Conservation (phyloP, 176 grass and related monocot genomes). For the Alopecurus myosuroides region DNA sequence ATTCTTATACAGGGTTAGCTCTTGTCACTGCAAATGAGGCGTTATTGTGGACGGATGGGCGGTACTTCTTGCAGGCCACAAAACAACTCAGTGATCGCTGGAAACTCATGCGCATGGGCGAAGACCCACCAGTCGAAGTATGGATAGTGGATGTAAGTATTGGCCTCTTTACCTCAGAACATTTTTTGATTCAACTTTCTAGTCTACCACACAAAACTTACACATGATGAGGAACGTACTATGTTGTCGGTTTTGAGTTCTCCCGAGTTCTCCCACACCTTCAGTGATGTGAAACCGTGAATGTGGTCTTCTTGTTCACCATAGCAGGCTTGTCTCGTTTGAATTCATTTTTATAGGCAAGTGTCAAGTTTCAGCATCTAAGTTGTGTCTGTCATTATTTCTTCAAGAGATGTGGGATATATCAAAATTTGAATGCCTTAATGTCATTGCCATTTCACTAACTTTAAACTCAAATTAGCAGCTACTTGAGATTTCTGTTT, state of each 20-base stretch:
- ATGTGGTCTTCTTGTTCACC: not conserved
- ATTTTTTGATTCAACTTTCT: not conserved
- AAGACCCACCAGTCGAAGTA: conserved; percentile 73
- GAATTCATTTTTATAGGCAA: not conserved
- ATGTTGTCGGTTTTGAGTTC: not conserved
- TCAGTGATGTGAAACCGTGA: not conserved
- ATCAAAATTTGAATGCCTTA: not conserved
- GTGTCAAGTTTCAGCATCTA: not conserved
- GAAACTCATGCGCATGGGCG: conserved; percentile 96
- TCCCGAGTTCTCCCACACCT: not conserved
- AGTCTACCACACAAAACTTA: not conserved
- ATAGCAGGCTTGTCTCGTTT: not conserved
- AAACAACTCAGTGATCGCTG: conserved; percentile 67
- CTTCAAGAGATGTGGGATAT: not conserved
- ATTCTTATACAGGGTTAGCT: conserved; percentile 67
- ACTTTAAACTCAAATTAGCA: not conserved
- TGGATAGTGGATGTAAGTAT: conserved; percentile 79
- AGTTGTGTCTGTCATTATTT: not conserved
- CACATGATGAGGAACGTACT: not conserved
- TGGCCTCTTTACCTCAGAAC: not conserved
- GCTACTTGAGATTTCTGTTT: not conserved
- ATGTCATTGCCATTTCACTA: not conserved
- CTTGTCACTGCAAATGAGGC: conserved; percentile 88
- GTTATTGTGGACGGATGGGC: conserved; percentile 93
- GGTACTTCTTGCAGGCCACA: conserved; percentile 91